Evolutionary conservation across 2,329 filamentous ascomycete genomes (phyloP), one percentile per base, ranked within the genome.

Genomic region (Neonectria punicea): DNA sequence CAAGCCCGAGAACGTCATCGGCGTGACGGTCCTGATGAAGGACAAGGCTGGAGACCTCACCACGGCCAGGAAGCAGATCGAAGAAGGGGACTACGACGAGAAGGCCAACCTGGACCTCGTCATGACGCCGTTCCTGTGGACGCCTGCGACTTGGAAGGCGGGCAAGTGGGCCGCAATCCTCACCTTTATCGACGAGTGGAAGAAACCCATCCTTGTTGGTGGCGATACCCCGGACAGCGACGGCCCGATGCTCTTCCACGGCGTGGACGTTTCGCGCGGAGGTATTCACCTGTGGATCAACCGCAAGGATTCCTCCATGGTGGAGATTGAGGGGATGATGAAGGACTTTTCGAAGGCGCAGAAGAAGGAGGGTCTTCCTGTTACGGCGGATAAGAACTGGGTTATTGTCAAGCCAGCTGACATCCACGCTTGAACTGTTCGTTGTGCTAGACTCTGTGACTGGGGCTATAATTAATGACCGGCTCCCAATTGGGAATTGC

Each of bases 321-420:
- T 77, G 63, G 61, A 80, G 63, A 73, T 83, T 47, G 67, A 78
- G 28, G 72, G 67, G 28, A 80, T 82, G 80, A 80, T 79, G n/a
- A 65, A 65, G 50, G 70, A 80, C 3, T 76, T 73, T 55, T 71
- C 77, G 4, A 71, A 70, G 22, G 75, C 68, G 3, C 81, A 83
- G 70, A 69, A 69, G 55, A 70, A 73, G 59, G 75, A 80, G 49
- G 77, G 78, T 1, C 62, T 79, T 9, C 72, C 75, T 1, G 80
- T 82, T 2, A 83, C 80, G 14, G 81, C 80, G 2, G 73, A 83
- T 61, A 82, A 81, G 76, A 82, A 82, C 71, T 83, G 81, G 81
- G 76, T 83, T 4, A 73, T 79, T 5, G 81, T 83, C 3, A 77
- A 70, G 67, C 80, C 81, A 0, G 68, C 75, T 1, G 78, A 83